Evolutionary conservation across 2,329 filamentous ascomycete genomes (phyloP).

Genomic region (Aspergillus neotritici): DNA sequence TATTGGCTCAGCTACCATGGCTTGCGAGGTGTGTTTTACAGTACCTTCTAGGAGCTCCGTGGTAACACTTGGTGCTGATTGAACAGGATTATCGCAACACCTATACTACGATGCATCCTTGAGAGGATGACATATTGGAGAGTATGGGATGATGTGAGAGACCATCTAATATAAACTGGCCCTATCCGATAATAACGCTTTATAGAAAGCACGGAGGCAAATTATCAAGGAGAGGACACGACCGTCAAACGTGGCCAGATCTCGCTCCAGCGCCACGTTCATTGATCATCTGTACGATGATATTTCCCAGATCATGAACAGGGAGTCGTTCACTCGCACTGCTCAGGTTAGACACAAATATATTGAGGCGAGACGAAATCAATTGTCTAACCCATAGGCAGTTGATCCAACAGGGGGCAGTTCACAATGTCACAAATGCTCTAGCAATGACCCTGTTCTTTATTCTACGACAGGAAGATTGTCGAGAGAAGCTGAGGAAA

Average conservation of each 20-base stretch:
- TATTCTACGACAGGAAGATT: background rate
- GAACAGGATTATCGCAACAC: background rate
- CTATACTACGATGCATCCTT: background rate
- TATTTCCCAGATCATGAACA: no score
- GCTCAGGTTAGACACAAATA: no score
- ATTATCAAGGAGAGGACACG: background rate
- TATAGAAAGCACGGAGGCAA: background rate
- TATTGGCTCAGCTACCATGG: background rate
- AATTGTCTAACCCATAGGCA: background rate
- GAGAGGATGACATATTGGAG: background rate
- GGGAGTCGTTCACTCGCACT: no score
- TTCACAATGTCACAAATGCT: background rate
- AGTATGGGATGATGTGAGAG: slow-evolving; percentile 1
- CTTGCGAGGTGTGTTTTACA: background rate
- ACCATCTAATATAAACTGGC: no score
- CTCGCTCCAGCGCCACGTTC: no score
- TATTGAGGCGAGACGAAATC: background rate
- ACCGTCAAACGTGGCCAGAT: background rate
- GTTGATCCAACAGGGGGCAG: background rate
- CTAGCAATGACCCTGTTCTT: background rate
- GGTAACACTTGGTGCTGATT: background rate
- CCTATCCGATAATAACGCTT: no score
- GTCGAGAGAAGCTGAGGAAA: background rate
- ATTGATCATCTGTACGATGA: no score
- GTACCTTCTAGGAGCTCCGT: no score